Evolutionary conservation across 1,284 basidiomycete species (phyloP).

Genomic region (Coniophora puteana): DNA sequence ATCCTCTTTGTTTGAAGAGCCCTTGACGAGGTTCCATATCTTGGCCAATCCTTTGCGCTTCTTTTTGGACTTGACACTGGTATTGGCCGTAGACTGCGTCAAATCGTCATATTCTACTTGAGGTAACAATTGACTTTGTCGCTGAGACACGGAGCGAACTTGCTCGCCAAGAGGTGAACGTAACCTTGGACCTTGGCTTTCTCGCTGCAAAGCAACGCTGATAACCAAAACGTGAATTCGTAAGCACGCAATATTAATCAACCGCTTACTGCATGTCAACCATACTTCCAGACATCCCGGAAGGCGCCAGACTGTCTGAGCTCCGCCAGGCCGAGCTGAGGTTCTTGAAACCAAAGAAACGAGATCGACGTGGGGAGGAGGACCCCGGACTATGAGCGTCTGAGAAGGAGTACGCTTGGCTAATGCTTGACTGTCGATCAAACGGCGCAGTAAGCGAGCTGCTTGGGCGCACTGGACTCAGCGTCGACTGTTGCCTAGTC

Average conservation of each 20-base stretch:
- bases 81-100: too few species aligned
- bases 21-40: slow-evolving; percentile 78
- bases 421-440: slow-evolving; percentile 52
- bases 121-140: slow-evolving; percentile 55
- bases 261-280: slow-evolving; percentile 87
- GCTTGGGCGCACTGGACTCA: slow-evolving; percentile 54
- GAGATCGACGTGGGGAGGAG: slow-evolving; percentile 63
- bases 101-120: slow-evolving; percentile 32
- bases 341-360: slow-evolving; percentile 83
- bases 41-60: slow-evolving; percentile 82
- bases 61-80: slow-evolving; percentile 47
- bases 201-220: slow-evolving; percentile 73
- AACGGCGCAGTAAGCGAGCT: slow-evolving; percentile 62
- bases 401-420: slow-evolving; percentile 69
- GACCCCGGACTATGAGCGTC: slow-evolving; percentile 71
- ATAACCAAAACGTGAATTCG: slow-evolving; percentile 8
- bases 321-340: slow-evolving; percentile 73
- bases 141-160: slow-evolving; percentile 36
- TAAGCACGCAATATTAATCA: slow-evolving; percentile 4
- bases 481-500: slow-evolving; percentile 58
- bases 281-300: slow-evolving; percentile 83
- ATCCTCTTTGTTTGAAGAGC: slow-evolving; percentile 41
- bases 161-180: slow-evolving; percentile 41
- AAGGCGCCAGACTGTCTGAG: slow-evolving; percentile 72
- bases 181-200: slow-evolving; percentile 40